Evolutionary conservation across 1,284 basidiomycete species (phyloP), one percentile per base, ranked within the genome.

Genomic region (Pulchroboletus neoregius): DNA sequence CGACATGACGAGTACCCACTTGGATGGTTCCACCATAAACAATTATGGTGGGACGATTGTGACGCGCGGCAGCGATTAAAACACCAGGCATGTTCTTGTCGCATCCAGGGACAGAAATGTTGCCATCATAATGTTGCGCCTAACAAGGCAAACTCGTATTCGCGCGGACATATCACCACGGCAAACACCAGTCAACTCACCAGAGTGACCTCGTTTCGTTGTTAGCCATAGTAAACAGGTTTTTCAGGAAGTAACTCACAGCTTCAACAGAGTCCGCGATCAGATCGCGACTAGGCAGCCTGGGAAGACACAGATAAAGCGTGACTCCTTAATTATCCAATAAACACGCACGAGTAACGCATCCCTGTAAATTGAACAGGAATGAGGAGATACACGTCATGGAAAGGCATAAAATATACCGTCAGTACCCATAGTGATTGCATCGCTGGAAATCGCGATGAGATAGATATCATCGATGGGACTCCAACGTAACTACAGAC

Each of bases 21-120:
- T 83, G 79, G 46, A 92, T 92, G 3, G 90, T 90, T 13, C 90
- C 90, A 13, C 90, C 90, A 65, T 92, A 93, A 5, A 93, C 77
- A 49, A 92, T 82, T 57, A 94, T 80, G 1, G 89, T 91, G 1
- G 90, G 90, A 4, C 91, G 76, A 61, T 93, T 93, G 69, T 90
- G 86, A 43, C 89, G 80, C 23, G 72, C 84, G 2, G 87, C 87
- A 8, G 91, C 91, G 61, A 94, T 92, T 50, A 94, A 73, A 55
- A 85, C 87, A 18, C 90, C 92, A 12, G 92, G 92, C 90, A 93
- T 94, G 64, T 94, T 94, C 71, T 94, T 95, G 71, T 95, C 91
- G 57, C 91, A 94, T 53, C 85, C 87, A 23, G 84, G 88, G 50
- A 88, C 75, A 3, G 85, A 79, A 50, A 93, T 89, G 58, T 90